These are phyloP conservation scores for Collybiopsis confluens DNA, from an alignment of 768 basidiomycete genomes.

Conservation along the genomic window DNA sequence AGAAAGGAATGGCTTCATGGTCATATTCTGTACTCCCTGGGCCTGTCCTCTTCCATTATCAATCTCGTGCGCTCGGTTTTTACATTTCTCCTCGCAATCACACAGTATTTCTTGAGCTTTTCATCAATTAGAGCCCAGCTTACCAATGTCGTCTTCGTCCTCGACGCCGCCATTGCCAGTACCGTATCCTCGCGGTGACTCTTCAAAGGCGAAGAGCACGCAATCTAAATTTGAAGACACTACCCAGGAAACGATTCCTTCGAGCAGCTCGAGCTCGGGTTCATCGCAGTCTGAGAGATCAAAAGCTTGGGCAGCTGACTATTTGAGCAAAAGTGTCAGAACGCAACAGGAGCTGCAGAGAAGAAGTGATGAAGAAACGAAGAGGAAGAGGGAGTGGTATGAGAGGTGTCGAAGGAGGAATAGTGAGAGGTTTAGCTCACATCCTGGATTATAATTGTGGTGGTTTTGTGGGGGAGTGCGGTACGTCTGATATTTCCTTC, in stretches of 20 bases:
- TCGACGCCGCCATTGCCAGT: neutral
- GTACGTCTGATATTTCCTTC: too few species aligned
- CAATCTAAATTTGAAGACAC: too few species aligned
- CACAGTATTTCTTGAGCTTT: neutral
- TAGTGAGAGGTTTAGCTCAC: too few species aligned
- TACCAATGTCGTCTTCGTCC: neutral
- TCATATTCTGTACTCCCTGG: neutral
- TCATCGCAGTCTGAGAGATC: neutral
- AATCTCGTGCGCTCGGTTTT: neutral
- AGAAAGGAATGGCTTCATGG: neutral
- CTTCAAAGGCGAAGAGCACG: too few species aligned
- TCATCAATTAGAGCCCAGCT: neutral
- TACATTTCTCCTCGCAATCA: neutral
- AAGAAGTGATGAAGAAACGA: neutral
- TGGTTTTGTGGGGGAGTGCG: too few species aligned
- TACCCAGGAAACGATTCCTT: neutral
- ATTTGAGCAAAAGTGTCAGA: too few species aligned
- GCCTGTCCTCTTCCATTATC: constrained; percentile 1
- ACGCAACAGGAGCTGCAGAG: neutral
- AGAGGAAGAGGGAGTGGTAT: neutral
- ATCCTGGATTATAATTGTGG: too few species aligned
- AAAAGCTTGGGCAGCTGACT: neutral
- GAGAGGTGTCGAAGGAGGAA: too few species aligned
- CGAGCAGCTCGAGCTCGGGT: too few species aligned
- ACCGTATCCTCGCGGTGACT: too few species aligned